These are phyloP conservation scores for Fraxinus latifolia DNA, from an alignment of 305 asterid genomes.

Conservation along the genomic window DNA sequence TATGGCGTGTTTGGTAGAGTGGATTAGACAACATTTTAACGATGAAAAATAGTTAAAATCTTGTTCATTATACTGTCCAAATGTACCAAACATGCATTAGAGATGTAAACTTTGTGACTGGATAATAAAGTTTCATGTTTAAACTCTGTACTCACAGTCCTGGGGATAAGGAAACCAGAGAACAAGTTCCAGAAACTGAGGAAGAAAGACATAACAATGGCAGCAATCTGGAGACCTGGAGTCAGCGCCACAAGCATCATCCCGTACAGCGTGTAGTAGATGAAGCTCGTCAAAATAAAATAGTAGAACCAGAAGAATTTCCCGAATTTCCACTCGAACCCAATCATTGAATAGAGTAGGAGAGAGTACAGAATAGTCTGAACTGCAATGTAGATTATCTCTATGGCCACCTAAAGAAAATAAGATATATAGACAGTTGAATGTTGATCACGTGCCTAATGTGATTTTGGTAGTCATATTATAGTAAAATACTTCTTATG, in stretches of 20 bases:
- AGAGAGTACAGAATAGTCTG: slow-evolving; percentile 37
- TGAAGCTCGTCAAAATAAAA: slow-evolving; percentile 41
- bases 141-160: slow-evolving; percentile 25
- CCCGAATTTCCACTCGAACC: slow-evolving; percentile 40
- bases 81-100: neutral
- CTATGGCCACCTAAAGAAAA: slow-evolving; percentile 45
- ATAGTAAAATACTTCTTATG: neutral
- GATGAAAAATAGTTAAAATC: neutral
- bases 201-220: slow-evolving; percentile 39
- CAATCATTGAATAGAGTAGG: slow-evolving; percentile 48
- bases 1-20: neutral
- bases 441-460: neutral
- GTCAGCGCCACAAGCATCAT: slow-evolving; percentile 61
- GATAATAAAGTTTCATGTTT: neutral
- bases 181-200: slow-evolving; percentile 55
- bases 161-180: slow-evolving; percentile 51
- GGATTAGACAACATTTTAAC: neutral
- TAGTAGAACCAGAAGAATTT: slow-evolving; percentile 52
- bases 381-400: slow-evolving; percentile 37
- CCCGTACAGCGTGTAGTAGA: slow-evolving; percentile 48
- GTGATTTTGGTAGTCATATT: neutral
- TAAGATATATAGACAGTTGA: neutral
- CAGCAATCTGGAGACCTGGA: slow-evolving; percentile 35
- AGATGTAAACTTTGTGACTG: neutral
- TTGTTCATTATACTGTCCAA: neutral